A percentile compares a stretch with the other conserved stretches of the same genome.
Evolutionary conservation across 2,329 filamentous ascomycete species (phyloP).

Genomic region (Cyphellophora attinorum): DNA sequence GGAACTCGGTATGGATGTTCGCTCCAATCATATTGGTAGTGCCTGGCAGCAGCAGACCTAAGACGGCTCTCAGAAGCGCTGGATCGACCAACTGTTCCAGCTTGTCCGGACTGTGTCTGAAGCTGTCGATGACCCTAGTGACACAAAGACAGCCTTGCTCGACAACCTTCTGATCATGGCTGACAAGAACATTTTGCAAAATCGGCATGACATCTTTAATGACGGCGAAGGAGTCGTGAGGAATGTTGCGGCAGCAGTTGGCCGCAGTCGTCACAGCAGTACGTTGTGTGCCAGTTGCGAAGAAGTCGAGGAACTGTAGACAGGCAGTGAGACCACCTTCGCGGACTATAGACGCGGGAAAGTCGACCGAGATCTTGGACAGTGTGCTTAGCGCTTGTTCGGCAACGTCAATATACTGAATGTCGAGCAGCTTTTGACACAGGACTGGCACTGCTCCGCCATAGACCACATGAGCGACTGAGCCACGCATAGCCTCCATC

Average conservation of each 20-base stretch:
- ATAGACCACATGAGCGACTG: slow-evolving; percentile 92
- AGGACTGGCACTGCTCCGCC: slow-evolving; percentile 91
- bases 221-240: slow-evolving; percentile 83
- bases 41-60: slow-evolving; percentile 81
- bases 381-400: slow-evolving; percentile 94
- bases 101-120: slow-evolving; percentile 77
- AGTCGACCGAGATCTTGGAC: slow-evolving; percentile 95
- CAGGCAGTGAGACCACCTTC: slow-evolving; percentile 95
- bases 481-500: slow-evolving; percentile 91
- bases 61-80: slow-evolving; percentile 72
- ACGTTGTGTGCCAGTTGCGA: slow-evolving; percentile 90
- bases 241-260: slow-evolving; percentile 95
- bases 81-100: slow-evolving; percentile 87
- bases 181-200: slow-evolving; percentile 77
- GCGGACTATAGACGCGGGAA: slow-evolving; percentile 86
- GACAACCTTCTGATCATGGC: slow-evolving; percentile 91
- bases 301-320: slow-evolving; percentile 91
- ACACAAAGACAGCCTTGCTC: slow-evolving; percentile 95
- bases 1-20: slow-evolving; percentile 91
- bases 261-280: slow-evolving; percentile 95
- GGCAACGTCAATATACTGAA: slow-evolving; percentile 92
- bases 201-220: slow-evolving; percentile 96
- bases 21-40: slow-evolving; percentile 91
- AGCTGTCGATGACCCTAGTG: slow-evolving; percentile 92
- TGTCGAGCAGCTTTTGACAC: slow-evolving; percentile 90